Conservation (phyloP, 1,284 basidiomycete genomes). For the Cryptococcus wingfieldii region DNA sequence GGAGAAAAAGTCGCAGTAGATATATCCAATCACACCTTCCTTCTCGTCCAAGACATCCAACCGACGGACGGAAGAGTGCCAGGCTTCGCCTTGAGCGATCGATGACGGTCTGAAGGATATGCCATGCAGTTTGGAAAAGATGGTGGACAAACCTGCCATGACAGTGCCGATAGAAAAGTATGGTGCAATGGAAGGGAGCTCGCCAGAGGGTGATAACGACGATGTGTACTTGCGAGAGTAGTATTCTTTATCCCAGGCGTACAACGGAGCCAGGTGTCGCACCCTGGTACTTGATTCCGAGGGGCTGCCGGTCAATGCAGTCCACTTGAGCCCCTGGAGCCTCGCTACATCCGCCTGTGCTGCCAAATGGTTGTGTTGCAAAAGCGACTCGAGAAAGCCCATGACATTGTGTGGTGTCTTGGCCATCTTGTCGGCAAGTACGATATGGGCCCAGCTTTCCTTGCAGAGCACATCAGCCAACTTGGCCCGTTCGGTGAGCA, state of each 20-base stretch:
- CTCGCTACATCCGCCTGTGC: slow-evolving; percentile 67
- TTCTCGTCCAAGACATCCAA: slow-evolving; percentile 80
- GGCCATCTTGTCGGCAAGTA: slow-evolving; percentile 89
- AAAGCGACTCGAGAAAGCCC: slow-evolving; percentile 72
- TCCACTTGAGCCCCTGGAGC: slow-evolving; percentile 64
- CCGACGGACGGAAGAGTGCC: slow-evolving; percentile 84
- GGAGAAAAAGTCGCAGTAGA: slow-evolving; percentile 89
- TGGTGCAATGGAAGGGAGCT: slow-evolving; percentile 60
- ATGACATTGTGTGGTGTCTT: slow-evolving; percentile 82
- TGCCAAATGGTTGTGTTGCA: slow-evolving; percentile 68
- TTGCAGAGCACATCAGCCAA: slow-evolving; percentile 78
- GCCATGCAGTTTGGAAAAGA: slow-evolving; percentile 83
- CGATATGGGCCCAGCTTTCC: slow-evolving; percentile 75
- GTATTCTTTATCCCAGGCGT: slow-evolving; percentile 91
- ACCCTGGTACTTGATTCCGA: not conserved
- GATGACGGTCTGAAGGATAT: slow-evolving; percentile 67
- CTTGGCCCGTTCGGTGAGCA: slow-evolving; percentile 71
- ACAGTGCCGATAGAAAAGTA: slow-evolving; percentile 73
- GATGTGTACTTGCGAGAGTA: slow-evolving; percentile 52
- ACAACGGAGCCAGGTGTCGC: slow-evolving; percentile 58
- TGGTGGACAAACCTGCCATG: slow-evolving; percentile 76
- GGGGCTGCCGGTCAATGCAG: slow-evolving; percentile 36
- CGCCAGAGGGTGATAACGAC: slow-evolving; percentile 61
- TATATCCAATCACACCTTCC: slow-evolving; percentile 80
- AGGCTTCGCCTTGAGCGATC: slow-evolving; percentile 71